Evolutionary conservation across 305 asterid genomes (phyloP), one percentile per base, ranked within the genome.

Genomic region (Fraxinus albicans): DNA sequence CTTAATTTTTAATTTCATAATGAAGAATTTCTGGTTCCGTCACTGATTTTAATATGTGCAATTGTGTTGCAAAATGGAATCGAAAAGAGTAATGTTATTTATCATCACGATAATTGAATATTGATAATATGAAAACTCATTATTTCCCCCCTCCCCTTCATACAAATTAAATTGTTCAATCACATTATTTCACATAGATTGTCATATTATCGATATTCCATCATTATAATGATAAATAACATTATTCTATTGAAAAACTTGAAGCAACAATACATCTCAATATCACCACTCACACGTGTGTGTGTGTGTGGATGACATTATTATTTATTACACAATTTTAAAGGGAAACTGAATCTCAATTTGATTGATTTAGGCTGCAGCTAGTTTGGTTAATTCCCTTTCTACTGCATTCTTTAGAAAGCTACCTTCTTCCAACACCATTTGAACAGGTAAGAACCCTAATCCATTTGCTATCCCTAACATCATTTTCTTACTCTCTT

Each of bases 381-480:
- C 47, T 17, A 73, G n/a, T 35, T 73, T 73, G 50, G 77, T 35
- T 73, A 73, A 17, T 35, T 35, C 77, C 47, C 31, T 33, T 8
- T 73, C 77, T 6, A 73, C 77, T 35, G 77, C 77, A 17, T 35
- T 73, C 77, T 34, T 34, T 0, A 35, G 27, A 73, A 73, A 73
- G 50, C 77, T 73, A 7, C 29, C 50, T 35, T 73, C 77, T 73
- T 34, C 50, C 77, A 73, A 34, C 77, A 73, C 77, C 50, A 73
- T 73, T 73, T 73, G 77, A 73, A 73, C 77, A 73, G 77, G 47
- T 29, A 73, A 33, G 77, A 73, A 73, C 27, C 77, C 77, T 34
- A 73, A 73, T 17, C 77, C 77, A n/a, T 73, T 34, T 33, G 77
- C 50, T 6, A 73, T 73, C 27, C 50, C 77, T 29, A 73, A 6